Evolutionary conservation across 805 yeast species (phyloP).

Genomic region (Candida tammaniensis): DNA sequence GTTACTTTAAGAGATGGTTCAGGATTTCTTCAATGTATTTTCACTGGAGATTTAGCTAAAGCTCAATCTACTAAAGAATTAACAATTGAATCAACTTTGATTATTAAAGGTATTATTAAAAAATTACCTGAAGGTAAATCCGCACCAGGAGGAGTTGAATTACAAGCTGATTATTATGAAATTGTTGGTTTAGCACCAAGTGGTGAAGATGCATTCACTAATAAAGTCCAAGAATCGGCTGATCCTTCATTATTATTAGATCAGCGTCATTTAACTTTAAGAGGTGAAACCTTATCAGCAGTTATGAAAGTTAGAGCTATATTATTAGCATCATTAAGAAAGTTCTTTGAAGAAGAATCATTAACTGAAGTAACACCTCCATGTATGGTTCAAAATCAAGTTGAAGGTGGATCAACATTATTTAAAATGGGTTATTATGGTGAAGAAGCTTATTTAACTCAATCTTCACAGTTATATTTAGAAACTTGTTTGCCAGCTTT

Average conservation of each 20-base stretch:
- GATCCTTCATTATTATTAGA: constrained; percentile 92
- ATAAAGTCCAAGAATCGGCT: constrained; percentile 89
- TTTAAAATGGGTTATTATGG: constrained; percentile 94
- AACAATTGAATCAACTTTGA: constrained; percentile 84
- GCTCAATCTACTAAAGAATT: constrained; percentile 82
- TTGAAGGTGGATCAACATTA: constrained; percentile 97
- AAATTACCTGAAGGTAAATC: constrained; percentile 92
- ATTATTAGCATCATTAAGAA: constrained; percentile 69
- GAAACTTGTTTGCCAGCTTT: constrained; percentile 95
- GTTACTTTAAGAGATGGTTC: constrained; percentile 93
- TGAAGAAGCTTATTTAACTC: constrained; percentile 94
- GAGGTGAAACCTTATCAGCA: constrained; percentile 92
- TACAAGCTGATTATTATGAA: constrained; percentile 85
- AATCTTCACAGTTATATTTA: constrained; percentile 92
- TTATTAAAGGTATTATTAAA: constrained; percentile 75
- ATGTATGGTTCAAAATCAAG: constrained; percentile 99
- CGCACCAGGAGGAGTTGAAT: constrained; percentile 97
- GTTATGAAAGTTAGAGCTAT: constrained; percentile 94
- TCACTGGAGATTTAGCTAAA: constrained; percentile 87
- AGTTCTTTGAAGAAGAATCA: constrained; percentile 70
- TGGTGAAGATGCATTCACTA: constrained; percentile 93
- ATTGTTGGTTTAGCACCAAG: constrained; percentile 91
- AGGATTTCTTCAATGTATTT: constrained; percentile 83
- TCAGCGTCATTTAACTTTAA: constrained; percentile 90
- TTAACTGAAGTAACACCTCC: constrained; percentile 96